Base-by-base conservation (phyloP, 75 land plant species). In the Selaginella moellendorffii region DNA sequence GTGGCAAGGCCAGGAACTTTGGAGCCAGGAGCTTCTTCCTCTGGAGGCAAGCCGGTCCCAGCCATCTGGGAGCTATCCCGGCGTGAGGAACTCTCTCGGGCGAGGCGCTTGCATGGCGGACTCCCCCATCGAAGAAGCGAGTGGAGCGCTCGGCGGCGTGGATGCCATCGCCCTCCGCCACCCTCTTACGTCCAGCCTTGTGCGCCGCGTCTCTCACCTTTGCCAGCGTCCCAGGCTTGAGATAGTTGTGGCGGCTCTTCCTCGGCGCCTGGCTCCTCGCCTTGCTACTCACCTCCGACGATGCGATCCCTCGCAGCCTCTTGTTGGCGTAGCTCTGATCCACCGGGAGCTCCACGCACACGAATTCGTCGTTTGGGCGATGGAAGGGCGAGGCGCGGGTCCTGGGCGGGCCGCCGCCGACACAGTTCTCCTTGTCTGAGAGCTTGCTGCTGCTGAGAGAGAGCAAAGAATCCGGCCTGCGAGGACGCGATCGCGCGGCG, bases 1-100 rank as follows among this genome's bases (percentile, higher is more conserved):
- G 68, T 0, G 87, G 83, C 0, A 84, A 79, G 0, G 60, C 51
- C 20, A 80, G 71, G 2, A 72, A 61, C 68, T 75, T 78, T n/a
- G 79, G 72, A 0, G 89, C 86, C 1, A 72, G 66, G 19, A 85
- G 77, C 52, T 79, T 69, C 46, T 64, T 74, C 68, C 65, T 71
- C 31, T 72, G 85, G 22, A 68, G 26, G 26, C 79, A 74, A 24
- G 62, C 65, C 29, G 26, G 24, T 22, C 62, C 69, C 5, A 36
- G 14, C 46, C 46, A 36, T 5, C 46, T 5, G 46, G 46, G 46
- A 5, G 46, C 46, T 5, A 36, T 36, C 46, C 46, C 46, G 5
- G 46, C 46, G n/a, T n/a, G n/a, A 14, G 46, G 46, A 36, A 36
- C 46, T 36, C 46, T 36, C 14, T 36, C 46, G 14, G 46, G 46